Evolutionary conservation across 805 yeast species (phyloP).

Genomic region (Candida pseudofarinosa): DNA sequence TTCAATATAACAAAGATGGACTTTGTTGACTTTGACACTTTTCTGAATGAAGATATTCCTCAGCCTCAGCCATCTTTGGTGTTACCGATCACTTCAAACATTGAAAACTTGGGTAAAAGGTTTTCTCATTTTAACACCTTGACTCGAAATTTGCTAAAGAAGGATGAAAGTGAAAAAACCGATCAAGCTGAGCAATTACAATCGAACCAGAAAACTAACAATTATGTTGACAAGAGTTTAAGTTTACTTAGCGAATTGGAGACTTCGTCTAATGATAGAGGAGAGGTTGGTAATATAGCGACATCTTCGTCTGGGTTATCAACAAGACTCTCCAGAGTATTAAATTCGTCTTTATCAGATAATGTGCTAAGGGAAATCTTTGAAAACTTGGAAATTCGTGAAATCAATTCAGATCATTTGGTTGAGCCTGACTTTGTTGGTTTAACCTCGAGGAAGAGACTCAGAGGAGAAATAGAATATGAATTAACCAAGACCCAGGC

Average conservation of each 20-base stretch:
- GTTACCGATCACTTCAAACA: slow-evolving; percentile 36
- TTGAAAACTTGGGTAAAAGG: slow-evolving; percentile 29
- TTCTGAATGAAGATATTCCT: slow-evolving; percentile 27
- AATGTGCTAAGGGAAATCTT: slow-evolving; percentile 30
- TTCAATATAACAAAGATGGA: slow-evolving; percentile 25
- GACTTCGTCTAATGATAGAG: slow-evolving; percentile 1
- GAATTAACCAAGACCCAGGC: slow-evolving; percentile 56
- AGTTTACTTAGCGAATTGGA: slow-evolving; percentile 25
- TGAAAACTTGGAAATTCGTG: slow-evolving; percentile 23
- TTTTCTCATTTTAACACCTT: slow-evolving; percentile 31
- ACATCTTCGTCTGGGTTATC: slow-evolving; percentile 22
- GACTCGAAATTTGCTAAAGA: slow-evolving; percentile 25
- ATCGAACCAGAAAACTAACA: slow-evolving; percentile 28
- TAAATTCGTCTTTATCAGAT: slow-evolving; percentile 43
- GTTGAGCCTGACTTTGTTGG: slow-evolving; percentile 53
- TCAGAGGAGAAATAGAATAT: slow-evolving; percentile 57
- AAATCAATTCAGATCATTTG: slow-evolving; percentile 24
- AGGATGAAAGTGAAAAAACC: slow-evolving; percentile 9
- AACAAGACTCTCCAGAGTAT: slow-evolving; percentile 46
- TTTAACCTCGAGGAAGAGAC: slow-evolving; percentile 53
- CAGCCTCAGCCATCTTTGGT: slow-evolving; percentile 43
- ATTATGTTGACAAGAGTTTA: slow-evolving; percentile 47
- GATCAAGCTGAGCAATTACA: slow-evolving; percentile 4
- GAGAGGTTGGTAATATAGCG: neutral
- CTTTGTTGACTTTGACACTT: slow-evolving; percentile 37